phyloP scores from a whole-genome alignment of 2,329 filamentous ascomycete species.

The Aaosphaeria pasadenensis region DNA sequence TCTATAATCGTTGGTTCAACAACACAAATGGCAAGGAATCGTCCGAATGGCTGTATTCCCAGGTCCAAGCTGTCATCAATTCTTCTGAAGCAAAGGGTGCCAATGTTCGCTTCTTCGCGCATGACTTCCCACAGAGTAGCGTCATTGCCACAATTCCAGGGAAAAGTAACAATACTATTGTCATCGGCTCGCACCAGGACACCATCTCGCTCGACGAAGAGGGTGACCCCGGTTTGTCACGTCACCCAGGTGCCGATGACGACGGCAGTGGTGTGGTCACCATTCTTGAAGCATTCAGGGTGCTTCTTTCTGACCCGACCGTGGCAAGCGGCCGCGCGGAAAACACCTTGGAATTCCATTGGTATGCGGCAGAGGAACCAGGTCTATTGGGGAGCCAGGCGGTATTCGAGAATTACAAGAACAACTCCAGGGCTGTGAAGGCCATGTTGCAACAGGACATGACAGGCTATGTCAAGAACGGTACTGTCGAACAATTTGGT shows the following conservation, averaged over 20 bases:
- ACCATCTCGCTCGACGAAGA: conserved; percentile 88
- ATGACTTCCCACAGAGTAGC: conserved; percentile 82
- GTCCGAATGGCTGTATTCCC: neutral
- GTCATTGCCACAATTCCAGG: conserved; percentile 89
- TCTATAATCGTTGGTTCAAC: conserved; percentile 12
- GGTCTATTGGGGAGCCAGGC: conserved; percentile 83
- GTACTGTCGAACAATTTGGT: conserved; percentile 71
- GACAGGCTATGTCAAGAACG: conserved; percentile 66
- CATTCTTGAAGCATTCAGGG: conserved; percentile 83
- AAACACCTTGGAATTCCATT: conserved; percentile 94
- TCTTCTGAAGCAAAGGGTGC: neutral
- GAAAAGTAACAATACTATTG: conserved; percentile 73
- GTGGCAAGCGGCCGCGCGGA: conserved; percentile 66
- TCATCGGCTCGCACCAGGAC: conserved; percentile 90
- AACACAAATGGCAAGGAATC: neutral
- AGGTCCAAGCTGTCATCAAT: neutral
- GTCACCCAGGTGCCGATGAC: conserved; percentile 87
- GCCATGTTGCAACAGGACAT: conserved; percentile 98
- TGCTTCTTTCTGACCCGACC: conserved; percentile 67
- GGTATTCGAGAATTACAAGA: conserved; percentile 77
- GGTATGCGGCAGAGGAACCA: conserved; percentile 87
- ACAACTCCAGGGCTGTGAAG: conserved; percentile 71
- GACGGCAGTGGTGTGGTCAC: conserved; percentile 89
- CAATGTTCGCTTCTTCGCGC: conserved; percentile 28
- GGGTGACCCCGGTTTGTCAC: conserved; percentile 55